Percentiles rank a stretch among this genome's conserved stretches.
Conservation (phyloP, 352 stramenopile species). For the Phytophthora pinifolia region DNA sequence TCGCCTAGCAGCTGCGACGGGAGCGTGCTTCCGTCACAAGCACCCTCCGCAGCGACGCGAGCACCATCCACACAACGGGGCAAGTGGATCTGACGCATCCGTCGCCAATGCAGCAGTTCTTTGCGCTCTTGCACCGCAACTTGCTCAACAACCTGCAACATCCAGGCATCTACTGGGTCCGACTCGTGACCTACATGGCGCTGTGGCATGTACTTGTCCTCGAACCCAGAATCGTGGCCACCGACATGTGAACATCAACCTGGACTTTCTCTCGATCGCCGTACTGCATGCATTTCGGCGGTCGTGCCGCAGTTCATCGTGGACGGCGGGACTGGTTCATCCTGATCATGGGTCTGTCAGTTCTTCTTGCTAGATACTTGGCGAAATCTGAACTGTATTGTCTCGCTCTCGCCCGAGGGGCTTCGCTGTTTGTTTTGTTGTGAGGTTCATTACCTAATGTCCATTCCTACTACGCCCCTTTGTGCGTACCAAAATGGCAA, state of each 20-base stretch:
- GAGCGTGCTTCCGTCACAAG: too few relatives aligned
- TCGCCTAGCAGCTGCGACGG: too few relatives aligned
- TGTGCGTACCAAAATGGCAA: too few relatives aligned
- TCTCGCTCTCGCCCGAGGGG: too few relatives aligned
- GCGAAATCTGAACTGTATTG: too few relatives aligned
- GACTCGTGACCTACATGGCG: constrained; percentile 68
- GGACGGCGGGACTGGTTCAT: too few relatives aligned
- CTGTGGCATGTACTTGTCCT: constrained; percentile 64
- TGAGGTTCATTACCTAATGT: too few relatives aligned
- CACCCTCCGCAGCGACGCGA: constrained; percentile 13
- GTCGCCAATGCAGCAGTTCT: constrained; percentile 49
- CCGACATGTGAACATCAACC: constrained; percentile 64
- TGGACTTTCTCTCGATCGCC: constrained; percentile 89
- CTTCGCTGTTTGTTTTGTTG: too few relatives aligned
- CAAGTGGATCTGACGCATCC: constrained; percentile 14
- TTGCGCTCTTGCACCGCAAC: constrained; percentile 52
- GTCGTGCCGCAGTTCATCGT: too few relatives aligned
- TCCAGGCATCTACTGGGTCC: constrained; percentile 71
- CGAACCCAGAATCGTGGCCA: constrained; percentile 25
- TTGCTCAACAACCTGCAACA: constrained; percentile 62
- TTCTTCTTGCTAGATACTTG: too few relatives aligned
- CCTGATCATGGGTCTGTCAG: too few relatives aligned
- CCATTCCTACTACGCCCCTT: too few relatives aligned
- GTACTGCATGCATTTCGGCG: constrained; percentile 75
- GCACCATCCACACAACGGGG: constrained; percentile 1